Base-by-base conservation (phyloP, 2,329 filamentous ascomycete species). In the Arthrobotrys entomopaga region DNA sequence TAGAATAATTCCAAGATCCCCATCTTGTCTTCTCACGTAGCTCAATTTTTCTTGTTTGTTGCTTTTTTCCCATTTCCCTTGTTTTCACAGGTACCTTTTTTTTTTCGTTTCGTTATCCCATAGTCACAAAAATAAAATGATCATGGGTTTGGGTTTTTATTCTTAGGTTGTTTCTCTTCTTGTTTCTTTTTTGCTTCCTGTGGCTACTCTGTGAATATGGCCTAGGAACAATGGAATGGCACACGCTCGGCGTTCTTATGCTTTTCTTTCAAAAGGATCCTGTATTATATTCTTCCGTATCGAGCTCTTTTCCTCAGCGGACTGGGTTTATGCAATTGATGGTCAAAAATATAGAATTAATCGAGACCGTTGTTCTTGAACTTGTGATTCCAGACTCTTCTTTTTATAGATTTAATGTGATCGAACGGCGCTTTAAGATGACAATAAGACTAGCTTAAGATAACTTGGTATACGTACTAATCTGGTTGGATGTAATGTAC, bases 191-290 rank as follows among this genome's bases (percentile, higher is more conserved):
- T 42, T 60, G 13, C 40, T 48, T 53, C 16, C 24, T 48, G 13
- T 53, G 15, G 48, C 29, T 20, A 29, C 7, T 38, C 49, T 56
- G 48, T 56, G 50, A 61, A 56, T 69, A 61, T 20, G 56, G 22
- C 29, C 5, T n/a, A 29, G 49, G 48, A 24, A 48, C 11, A 34
- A 34, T 34, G 29, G 29, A 34, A 34, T 19, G 26, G 46, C 46
- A 24, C 19, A 19, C 49, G 57, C 49, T 34, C 24, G 65, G 54
- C 65, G 65, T 69, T 63, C 29, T 60, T 54, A 34, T 34, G 57
- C 34, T 50, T 29, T 53, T 16, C 48, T 57, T 64, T 16, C 10
- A 60, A 60, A 54, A 42, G 46, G 19, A 42, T 34, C 38, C 15
- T 67, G 64, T 66, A 66, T 42, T 29, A 57, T 57, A 66, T 22